A percentile compares a stretch with the other conserved stretches of the same genome.
Conservation (phyloP, 139 green algal species). For the Chlamydomonas sphaeroides region DNA sequence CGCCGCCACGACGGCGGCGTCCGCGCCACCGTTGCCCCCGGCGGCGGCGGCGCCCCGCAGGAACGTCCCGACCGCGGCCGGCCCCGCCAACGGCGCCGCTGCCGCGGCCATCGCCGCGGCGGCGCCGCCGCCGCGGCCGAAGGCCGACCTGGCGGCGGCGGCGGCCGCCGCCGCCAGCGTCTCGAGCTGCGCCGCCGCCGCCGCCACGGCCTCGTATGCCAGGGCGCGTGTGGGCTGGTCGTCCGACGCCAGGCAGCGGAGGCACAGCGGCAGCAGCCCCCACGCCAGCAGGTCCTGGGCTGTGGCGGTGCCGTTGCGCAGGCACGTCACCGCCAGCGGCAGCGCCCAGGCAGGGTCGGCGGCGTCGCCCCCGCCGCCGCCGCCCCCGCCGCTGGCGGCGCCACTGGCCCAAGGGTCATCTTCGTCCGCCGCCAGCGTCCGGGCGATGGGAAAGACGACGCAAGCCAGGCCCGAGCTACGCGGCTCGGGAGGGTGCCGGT, state of each 20-base stretch:
- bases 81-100: neutral
- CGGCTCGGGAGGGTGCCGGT: neutral
- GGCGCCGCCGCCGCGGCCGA: neutral
- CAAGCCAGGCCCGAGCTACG: neutral
- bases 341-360: conserved; percentile 70
- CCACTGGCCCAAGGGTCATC: conserved; percentile 10
- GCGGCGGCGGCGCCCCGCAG: neutral
- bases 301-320: conserved; percentile 45
- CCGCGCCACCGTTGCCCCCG: neutral
- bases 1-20: conserved; percentile 36
- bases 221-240: conserved; percentile 47
- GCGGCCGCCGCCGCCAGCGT: neutral
- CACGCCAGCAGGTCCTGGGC: conserved; percentile 37
- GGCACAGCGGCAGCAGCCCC: conserved; percentile 63
- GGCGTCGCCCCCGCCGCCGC: conserved; percentile 5
- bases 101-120: neutral
- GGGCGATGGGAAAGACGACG: neutral
- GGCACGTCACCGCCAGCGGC: conserved; percentile 48
- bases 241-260: conserved; percentile 56
- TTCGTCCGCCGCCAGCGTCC: conserved; percentile 28
- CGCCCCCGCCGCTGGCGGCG: conserved; percentile 7
- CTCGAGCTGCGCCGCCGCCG: conserved; percentile 27
- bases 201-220: conserved; percentile 18
- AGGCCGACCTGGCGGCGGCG: neutral
- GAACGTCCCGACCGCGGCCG: conserved; percentile 1